Percentiles rank a stretch among this genome's conserved stretches.
These are phyloP conservation scores for Reticulascus tulasneorum DNA, from an alignment of 2,329 filamentous ascomycete genomes.

Conservation along the genomic window DNA sequence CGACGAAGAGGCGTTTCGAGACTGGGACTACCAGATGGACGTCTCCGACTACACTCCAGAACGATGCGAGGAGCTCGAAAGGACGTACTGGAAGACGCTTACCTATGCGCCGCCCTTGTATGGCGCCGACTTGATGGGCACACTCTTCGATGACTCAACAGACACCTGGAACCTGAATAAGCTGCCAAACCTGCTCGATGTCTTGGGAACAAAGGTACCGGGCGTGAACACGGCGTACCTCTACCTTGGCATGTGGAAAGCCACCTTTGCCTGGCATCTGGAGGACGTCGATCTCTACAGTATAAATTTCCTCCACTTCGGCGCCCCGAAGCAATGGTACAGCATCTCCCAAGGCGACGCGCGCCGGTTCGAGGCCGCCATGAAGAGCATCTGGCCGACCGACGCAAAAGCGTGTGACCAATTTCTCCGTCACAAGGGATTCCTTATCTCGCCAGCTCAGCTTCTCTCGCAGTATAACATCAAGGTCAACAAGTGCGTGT, in stretches of 20 bases:
- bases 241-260: slow-evolving; percentile 99
- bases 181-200: slow-evolving; percentile 87
- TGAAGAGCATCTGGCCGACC: slow-evolving; percentile 91
- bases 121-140: slow-evolving; percentile 93
- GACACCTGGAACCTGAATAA: slow-evolving; percentile 93
- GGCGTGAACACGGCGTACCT: slow-evolving; percentile 98
- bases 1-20: slow-evolving; percentile 85
- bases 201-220: slow-evolving; percentile 90
- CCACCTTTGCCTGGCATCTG: slow-evolving; percentile 97
- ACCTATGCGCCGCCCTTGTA: slow-evolving; percentile 95
- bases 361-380: slow-evolving; percentile 85
- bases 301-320: slow-evolving; percentile 99
- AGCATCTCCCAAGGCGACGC: slow-evolving; percentile 96
- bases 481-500: slow-evolving; percentile 92
- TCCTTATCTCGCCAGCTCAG: slow-evolving; percentile 87
- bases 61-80: slow-evolving; percentile 89
- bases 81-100: slow-evolving; percentile 94
- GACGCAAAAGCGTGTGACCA: slow-evolving; percentile 95
- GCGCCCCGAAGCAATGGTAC: slow-evolving; percentile 98
- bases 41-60: slow-evolving; percentile 86
- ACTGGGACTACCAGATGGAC: slow-evolving; percentile 87
- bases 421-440: slow-evolving; percentile 95
- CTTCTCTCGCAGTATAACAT: slow-evolving; percentile 87
- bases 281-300: slow-evolving; percentile 99
- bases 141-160: slow-evolving; percentile 82